Percentiles rank a stretch among this genome's conserved stretches.
Evolutionary conservation across 306 rosid genomes (phyloP).

Genomic region (Begonia loranthoides): DNA sequence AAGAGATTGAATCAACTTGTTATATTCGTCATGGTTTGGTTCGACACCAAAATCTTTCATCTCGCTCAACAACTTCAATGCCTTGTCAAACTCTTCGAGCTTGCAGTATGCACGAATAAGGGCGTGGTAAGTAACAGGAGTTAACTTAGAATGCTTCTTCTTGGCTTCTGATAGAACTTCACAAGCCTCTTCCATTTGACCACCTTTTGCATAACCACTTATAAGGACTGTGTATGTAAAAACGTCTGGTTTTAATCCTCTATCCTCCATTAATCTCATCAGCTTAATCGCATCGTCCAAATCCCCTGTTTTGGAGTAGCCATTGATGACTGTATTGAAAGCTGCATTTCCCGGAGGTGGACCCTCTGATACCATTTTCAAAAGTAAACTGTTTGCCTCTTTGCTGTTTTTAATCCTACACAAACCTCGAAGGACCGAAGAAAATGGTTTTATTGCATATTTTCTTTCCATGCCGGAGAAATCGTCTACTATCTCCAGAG

Average conservation of each 20-base stretch:
- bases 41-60: conserved; percentile 58
- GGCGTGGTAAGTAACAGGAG: conserved; percentile 54
- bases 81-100: conserved; percentile 58
- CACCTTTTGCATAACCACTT: conserved; percentile 58
- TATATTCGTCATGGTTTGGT: conserved; percentile 51
- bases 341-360: conserved; percentile 79
- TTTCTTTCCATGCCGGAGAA: conserved; percentile 26
- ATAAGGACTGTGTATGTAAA: conserved; percentile 56
- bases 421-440: conserved; percentile 41
- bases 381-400: conserved; percentile 46
- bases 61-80: conserved; percentile 52
- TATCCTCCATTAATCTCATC: conserved; percentile 46
- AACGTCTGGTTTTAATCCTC: conserved; percentile 82
- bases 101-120: conserved; percentile 73
- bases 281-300: conserved; percentile 45
- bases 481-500: conserved; percentile 40
- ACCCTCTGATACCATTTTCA: conserved; percentile 50
- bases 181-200: conserved; percentile 72
- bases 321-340: conserved; percentile 55
- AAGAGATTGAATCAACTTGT: conserved; percentile 69
- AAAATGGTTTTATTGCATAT: conserved; percentile 44
- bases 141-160: conserved; percentile 42
- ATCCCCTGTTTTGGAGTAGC: conserved; percentile 44
- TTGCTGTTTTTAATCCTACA: conserved; percentile 46
- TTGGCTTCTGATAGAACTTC: conserved; percentile 50